Evolutionary conservation across 345 rosid species (phyloP).

Genomic region (Anacardium occidentale): DNA sequence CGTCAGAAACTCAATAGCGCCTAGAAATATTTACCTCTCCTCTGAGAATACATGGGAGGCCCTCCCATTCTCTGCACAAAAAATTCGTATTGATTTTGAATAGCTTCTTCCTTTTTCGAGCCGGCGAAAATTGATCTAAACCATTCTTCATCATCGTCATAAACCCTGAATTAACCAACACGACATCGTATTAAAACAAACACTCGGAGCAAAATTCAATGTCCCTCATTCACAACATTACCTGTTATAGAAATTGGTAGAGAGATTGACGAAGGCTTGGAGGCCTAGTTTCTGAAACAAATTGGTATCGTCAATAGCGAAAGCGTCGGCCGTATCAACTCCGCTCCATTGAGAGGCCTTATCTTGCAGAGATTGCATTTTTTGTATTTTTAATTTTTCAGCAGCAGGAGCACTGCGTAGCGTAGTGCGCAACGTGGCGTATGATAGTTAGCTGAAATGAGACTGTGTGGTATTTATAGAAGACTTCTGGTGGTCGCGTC

Average conservation of each 20-base stretch:
- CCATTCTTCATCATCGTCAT: conserved; percentile 86
- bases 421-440: not conserved
- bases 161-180: conserved; percentile 49
- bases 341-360: conserved; percentile 90
- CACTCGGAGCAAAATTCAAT: not conserved
- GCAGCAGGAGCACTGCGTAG: not conserved
- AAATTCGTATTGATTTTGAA: conserved; percentile 88
- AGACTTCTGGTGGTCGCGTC: conserved; percentile 33
- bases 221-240: not conserved
- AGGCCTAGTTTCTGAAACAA: conserved; percentile 78
- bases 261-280: conserved; percentile 71
- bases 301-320: conserved; percentile 74
- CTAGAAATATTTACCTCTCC: conserved; percentile 53
- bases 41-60: conserved; percentile 76
- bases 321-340: conserved; percentile 65
- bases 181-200: not conserved
- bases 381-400: not conserved
- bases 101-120: conserved; percentile 83
- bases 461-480: conserved; percentile 14
- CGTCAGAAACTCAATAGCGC: not conserved
- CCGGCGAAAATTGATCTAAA: conserved; percentile 67
- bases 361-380: conserved; percentile 80
- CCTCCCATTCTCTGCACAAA: conserved; percentile 97
- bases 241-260: conserved; percentile 94
- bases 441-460: not conserved